phyloP scores from a whole-genome alignment of 2,329 filamentous ascomycete genomes.

The Helminthosporium solani region DNA sequence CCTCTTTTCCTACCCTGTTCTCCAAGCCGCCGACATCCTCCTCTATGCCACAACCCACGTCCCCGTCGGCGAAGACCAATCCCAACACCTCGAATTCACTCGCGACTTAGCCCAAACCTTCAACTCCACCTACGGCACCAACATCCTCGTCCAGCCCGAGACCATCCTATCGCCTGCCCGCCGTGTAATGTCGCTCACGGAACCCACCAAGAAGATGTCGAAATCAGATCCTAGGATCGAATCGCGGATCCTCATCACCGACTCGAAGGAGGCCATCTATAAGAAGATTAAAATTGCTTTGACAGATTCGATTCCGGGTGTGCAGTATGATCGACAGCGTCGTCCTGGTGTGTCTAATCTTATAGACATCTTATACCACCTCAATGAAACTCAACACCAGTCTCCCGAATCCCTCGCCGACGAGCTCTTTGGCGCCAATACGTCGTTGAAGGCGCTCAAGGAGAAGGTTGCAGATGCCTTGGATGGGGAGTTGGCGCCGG shows the following conservation, averaged over 20 bases:
- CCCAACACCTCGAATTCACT: constrained; percentile 90
- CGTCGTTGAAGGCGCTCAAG: constrained; percentile 63
- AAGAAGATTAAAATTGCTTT: constrained; percentile 70
- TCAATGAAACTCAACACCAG: constrained; percentile 50
- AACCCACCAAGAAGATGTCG: constrained; percentile 86
- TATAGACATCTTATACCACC: constrained; percentile 73
- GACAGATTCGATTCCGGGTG: constrained; percentile 69
- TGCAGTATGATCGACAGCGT: constrained; percentile 68
- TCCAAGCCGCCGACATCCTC: constrained; percentile 92
- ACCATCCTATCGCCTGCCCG: constrained; percentile 59
- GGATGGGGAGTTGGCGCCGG: constrained; percentile 52
- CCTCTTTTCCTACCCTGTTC: constrained; percentile 91
- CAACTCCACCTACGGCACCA: constrained; percentile 64
- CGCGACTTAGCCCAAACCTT: constrained; percentile 84
- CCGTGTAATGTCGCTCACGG: constrained; percentile 83
- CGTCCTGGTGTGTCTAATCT: constrained; percentile 88
- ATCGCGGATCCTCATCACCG: constrained; percentile 82
- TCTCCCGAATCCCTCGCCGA: constrained; percentile 28
- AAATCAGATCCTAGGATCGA: constrained; percentile 74
- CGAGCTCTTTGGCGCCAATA: constrained; percentile 17
- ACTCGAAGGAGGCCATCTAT: constrained; percentile 63
- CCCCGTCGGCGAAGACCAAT: constrained; percentile 93
- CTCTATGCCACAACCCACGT: constrained; percentile 87
- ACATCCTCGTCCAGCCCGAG: constrained; percentile 24
- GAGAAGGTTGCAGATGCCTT: constrained; percentile 62